Evolutionary conservation across 1,139 yeast species (phyloP).

Genomic region (Yamadazyma diospyri): DNA sequence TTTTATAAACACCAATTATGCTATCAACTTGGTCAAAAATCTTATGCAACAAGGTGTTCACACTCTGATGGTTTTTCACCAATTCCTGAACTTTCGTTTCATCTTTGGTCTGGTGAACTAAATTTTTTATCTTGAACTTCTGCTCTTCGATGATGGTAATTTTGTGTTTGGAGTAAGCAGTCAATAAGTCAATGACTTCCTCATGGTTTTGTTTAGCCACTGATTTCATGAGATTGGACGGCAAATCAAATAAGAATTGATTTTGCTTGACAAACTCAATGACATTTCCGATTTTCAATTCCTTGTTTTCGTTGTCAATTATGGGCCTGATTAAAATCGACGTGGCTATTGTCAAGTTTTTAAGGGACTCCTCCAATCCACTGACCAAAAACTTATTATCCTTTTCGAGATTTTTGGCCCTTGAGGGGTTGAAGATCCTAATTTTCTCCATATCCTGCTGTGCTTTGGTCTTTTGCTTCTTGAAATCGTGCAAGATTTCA

Average conservation of each 20-base stretch:
- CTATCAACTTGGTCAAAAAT: constrained; percentile 68
- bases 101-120: constrained; percentile 13
- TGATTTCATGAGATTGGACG: constrained; percentile 52
- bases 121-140: constrained; percentile 15
- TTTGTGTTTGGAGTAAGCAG: constrained; percentile 44
- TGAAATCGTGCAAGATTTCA: constrained; percentile 32
- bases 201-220: constrained; percentile 65
- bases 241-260: constrained; percentile 67
- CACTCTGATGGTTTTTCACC: constrained; percentile 27
- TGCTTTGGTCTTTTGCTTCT: constrained; percentile 32
- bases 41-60: constrained; percentile 35
- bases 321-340: constrained; percentile 75
- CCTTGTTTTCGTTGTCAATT: constrained; percentile 58
- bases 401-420: constrained; percentile 18
- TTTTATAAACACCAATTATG: constrained; percentile 63
- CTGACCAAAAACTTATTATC: constrained; percentile 23
- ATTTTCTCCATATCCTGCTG: constrained; percentile 36
- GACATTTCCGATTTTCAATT: constrained; percentile 56
- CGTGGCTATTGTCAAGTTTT: constrained; percentile 53
- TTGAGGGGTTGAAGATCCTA: constrained; percentile 38
- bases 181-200: constrained; percentile 65
- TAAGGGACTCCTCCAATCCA: constrained; percentile 43
- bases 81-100: constrained; percentile 17
- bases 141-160: constrained; percentile 18
- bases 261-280: constrained; percentile 62